Evolutionary conservation across 23 red algal genomes (phyloP).

Genomic region (Gracilaria vermiculophylla): DNA sequence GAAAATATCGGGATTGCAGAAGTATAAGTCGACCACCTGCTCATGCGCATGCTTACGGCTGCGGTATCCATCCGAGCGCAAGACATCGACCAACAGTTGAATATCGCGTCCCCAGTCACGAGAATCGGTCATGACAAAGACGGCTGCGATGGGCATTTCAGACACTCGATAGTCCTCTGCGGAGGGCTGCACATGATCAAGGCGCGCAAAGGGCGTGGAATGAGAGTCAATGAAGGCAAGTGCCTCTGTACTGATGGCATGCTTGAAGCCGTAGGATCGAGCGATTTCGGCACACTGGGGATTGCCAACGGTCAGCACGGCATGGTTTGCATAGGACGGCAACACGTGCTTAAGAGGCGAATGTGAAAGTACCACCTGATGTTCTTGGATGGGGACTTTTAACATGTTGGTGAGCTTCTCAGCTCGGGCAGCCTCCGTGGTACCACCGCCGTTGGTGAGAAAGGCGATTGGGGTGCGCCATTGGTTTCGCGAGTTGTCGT

Average conservation of each 20-base stretch:
- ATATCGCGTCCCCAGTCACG: conserved; percentile 87
- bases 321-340: neutral
- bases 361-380: conserved; percentile 77
- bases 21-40: conserved; percentile 49
- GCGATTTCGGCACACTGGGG: conserved; percentile 55
- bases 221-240: neutral
- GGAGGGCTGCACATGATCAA: conserved; percentile 3
- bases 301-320: conserved; percentile 64
- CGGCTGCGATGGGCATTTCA: conserved; percentile 36
- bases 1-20: conserved; percentile 76
- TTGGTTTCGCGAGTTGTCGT: neutral
- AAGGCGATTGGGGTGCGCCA: conserved; percentile 61
- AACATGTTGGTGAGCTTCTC: conserved; percentile 53
- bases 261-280: conserved; percentile 62
- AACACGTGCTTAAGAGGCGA: conserved; percentile 49
- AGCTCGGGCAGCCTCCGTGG: conserved; percentile 62
- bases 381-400: conserved; percentile 11
- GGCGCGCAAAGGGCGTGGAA: conserved; percentile 36
- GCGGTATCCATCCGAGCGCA: conserved; percentile 28
- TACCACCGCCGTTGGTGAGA: conserved; percentile 82
- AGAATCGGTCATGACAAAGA: conserved; percentile 77
- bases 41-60: neutral
- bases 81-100: conserved; percentile 69
- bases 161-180: conserved; percentile 13
- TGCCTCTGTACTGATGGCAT: conserved; percentile 17